Evolutionary conservation across 2,329 filamentous ascomycete genomes (phyloP), one percentile per base, ranked within the genome.

Genomic region (Calonectria ilicicola): DNA sequence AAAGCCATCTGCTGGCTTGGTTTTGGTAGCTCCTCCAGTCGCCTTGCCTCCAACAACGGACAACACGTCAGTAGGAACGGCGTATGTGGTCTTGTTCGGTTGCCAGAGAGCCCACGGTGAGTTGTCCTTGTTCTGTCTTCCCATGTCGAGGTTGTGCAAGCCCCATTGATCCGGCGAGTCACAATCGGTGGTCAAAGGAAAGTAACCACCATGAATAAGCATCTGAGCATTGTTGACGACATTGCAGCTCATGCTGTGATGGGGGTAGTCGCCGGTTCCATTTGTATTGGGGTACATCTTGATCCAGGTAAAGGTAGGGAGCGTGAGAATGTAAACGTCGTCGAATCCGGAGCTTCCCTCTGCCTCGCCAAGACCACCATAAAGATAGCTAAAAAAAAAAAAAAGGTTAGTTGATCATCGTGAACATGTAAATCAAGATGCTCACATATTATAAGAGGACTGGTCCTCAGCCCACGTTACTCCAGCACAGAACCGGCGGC

Each of bases 381-480:
- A 92, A 3, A 92, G 78, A 75, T 93, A 92, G 42, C 90, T 92
- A 70, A 6, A 14, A 10, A 29, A 10, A 17, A 70, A 6, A 14
- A 10, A 29, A 10, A 17, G 19, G 21, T 72, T 26, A 77, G 75
- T 51, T 17, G 15, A 60, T n/a, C 2, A 10, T 42, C n/a, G 14
- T 3, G 1, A 2, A 17, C 6, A 2, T 8, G 9, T 15, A 3
- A 46, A 17, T 19, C 12, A 44, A 23, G 27, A 27, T 8, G 82
- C 89, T 81, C 77, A 92, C 89, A 93, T 90, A 75, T 93, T 93
- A 77, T 92, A 92, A 9, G 89, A 91, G 17, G 90, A 91, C 67
- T 87, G 84, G 75, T 93, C 91, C 10, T 85, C 77, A 0, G 89
- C 85, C 89, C 90, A 92, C 1, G 89, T 88, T 21, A 85, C 89